Evolutionary conservation across 73 alveolate genomes (phyloP).

Genomic region (Blepharisma stoltei): DNA sequence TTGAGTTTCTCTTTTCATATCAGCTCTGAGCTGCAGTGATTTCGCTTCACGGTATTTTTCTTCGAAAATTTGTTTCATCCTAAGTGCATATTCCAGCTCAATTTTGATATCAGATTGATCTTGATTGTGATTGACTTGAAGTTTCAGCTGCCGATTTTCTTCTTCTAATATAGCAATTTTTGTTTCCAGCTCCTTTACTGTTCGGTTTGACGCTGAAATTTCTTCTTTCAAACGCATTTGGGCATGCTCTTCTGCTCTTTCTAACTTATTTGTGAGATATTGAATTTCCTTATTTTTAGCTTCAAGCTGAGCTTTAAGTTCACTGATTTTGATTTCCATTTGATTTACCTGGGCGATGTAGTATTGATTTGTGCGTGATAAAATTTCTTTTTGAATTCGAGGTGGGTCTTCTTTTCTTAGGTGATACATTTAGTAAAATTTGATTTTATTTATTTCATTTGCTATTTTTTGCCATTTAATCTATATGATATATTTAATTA

Average conservation of each 20-base stretch:
- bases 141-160: neutral
- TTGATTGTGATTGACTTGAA: neutral
- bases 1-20: too few species aligned
- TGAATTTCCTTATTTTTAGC: slow-evolving; percentile 17
- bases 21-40: neutral
- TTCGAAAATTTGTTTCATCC: slow-evolving; percentile 16
- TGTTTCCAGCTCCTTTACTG: neutral
- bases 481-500: too few species aligned
- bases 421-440: too few species aligned
- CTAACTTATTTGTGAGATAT: neutral
- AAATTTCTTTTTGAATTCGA: too few species aligned
- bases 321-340: slow-evolving; percentile 27
- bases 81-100: slow-evolving; percentile 32
- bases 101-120: neutral
- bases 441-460: too few species aligned
- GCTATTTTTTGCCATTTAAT: too few species aligned
- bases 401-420: too few species aligned
- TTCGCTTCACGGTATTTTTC: slow-evolving; percentile 12
- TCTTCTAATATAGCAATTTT: neutral
- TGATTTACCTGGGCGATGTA: slow-evolving; percentile 25
- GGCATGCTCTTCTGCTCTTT: neutral
- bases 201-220: neutral
- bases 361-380: slow-evolving; percentile 25
- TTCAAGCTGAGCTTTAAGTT: slow-evolving; percentile 12
- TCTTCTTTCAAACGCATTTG: too few species aligned